Conservation (phyloP, 2,329 filamentous ascomycete genomes). For the Venturia oleaginea region DNA sequence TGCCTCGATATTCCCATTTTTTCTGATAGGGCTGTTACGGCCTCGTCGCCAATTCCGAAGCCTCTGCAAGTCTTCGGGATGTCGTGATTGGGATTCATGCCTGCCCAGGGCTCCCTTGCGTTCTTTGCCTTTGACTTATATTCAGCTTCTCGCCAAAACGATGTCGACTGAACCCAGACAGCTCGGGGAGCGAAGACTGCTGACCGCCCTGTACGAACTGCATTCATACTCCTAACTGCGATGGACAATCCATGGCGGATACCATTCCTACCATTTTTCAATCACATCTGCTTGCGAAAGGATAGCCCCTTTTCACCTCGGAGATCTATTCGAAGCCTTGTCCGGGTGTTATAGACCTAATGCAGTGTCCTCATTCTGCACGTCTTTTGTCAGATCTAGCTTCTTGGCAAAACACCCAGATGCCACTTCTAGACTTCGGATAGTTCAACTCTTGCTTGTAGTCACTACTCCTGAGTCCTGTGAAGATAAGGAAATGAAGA, state of each 20-base stretch:
- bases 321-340: no score
- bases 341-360: no score
- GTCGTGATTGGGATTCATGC: not conserved
- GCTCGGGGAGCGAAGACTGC: not conserved
- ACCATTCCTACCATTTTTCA: not conserved
- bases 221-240: not conserved
- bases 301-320: no score
- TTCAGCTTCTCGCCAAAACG: not conserved
- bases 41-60: not conserved
- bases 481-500: no score
- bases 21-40: not conserved
- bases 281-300: not conserved
- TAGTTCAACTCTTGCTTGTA: no score
- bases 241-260: not conserved
- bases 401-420: no score
- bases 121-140: not conserved
- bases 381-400: no score
- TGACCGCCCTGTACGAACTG: not conserved
- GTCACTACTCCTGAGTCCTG: no score
- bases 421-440: no score
- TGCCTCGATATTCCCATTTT: not conserved
- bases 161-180: not conserved
- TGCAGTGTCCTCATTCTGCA: no score
- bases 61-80: not conserved
- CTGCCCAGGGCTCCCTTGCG: not conserved